Base-by-base conservation (phyloP, 352 stramenopile species). In the Globisporangium nunn region DNA sequence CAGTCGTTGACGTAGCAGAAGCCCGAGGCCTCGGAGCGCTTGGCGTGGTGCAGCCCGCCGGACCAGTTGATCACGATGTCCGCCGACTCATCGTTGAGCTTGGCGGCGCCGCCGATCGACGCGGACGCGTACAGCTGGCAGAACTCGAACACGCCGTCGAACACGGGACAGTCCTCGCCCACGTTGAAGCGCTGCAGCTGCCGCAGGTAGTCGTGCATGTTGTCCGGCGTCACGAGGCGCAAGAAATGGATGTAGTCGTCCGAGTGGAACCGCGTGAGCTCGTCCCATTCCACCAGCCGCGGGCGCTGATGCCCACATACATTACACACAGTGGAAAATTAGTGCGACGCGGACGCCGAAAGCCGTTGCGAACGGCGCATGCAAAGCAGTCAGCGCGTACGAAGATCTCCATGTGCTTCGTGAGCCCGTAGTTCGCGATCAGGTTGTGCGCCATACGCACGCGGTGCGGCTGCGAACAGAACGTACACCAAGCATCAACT, bases 201-300 rank as follows among this genome's bases (percentile, higher is more conserved):
- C 29, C 91, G 82, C 51, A 93, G 70, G 72, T 98, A 98, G 58
- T 98, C 87, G 60, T 96, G 77, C 94, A 99, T 98, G 72, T 99
- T 99, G 71, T 99, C 97, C 23, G 97, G 97, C 28, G 96, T 99
- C 54, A 99, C 96, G 15, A 97, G 87, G 4, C 93, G 87, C 52
- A 99, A 63, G 65, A 99, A 99, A 65, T 99, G 98, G 67, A 99
- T 98, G 87, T 99, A 99, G 76, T 99, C 97, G 68, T 99, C 97
- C 56, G 91, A 97, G 78, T 99, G 97, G 70, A 99, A 99, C 49
- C 95, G 87, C 33, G 96, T 99, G 80, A 99, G 96, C 59, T 98
- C 94, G 43, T 89, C 95, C 69, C 90, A 96, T 35, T 90, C 95
- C n/a, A 98, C 88, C 11, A 98, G 91, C 40, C 93, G 92, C 39